A percentile compares a stretch with the other conserved stretches of the same genome.
These are phyloP conservation scores for Populus nigra DNA, from an alignment of 345 rosid species.

Conservation along the genomic window DNA sequence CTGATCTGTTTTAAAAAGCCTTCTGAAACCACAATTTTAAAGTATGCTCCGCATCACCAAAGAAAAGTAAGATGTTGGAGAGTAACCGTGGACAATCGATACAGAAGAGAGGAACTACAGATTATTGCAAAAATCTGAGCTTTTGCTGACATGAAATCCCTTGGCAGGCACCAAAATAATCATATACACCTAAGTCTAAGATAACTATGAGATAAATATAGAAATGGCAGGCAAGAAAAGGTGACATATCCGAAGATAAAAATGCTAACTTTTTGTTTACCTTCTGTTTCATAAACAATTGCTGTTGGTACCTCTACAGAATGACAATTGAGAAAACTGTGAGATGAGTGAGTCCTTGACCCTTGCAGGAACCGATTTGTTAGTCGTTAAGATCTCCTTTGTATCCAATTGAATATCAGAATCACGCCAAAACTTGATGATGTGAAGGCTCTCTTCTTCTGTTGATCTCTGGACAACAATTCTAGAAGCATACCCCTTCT, in stretches of 20 bases:
- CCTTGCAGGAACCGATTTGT: conserved; percentile 21
- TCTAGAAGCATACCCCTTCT: conserved; percentile 63
- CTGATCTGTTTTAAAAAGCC: background rate
- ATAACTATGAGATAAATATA: background rate
- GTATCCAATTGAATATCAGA: conserved; percentile 17
- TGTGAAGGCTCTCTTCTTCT: conserved; percentile 63
- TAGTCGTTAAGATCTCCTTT: conserved; percentile 17
- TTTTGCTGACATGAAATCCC: background rate
- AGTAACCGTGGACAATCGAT: too few relatives aligned
- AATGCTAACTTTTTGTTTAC: background rate
- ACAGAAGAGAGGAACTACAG: background rate
- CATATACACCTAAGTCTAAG: background rate
- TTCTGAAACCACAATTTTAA: background rate
- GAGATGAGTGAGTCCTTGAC: conserved; percentile 33
- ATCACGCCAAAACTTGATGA: conserved; percentile 60
- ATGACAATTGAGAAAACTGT: conserved; percentile 31
- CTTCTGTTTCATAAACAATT: background rate
- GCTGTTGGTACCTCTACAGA: conserved; percentile 18
- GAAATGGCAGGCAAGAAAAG: background rate
- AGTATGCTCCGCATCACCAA: background rate
- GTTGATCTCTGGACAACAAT: conserved; percentile 77
- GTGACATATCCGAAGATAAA: background rate
- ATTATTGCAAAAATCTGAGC: background rate
- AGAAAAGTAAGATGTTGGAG: background rate
- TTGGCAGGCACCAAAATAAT: background rate